These are phyloP conservation scores for Prunella vulgaris DNA, from an alignment of 257 asterid species.

Conservation along the genomic window DNA sequence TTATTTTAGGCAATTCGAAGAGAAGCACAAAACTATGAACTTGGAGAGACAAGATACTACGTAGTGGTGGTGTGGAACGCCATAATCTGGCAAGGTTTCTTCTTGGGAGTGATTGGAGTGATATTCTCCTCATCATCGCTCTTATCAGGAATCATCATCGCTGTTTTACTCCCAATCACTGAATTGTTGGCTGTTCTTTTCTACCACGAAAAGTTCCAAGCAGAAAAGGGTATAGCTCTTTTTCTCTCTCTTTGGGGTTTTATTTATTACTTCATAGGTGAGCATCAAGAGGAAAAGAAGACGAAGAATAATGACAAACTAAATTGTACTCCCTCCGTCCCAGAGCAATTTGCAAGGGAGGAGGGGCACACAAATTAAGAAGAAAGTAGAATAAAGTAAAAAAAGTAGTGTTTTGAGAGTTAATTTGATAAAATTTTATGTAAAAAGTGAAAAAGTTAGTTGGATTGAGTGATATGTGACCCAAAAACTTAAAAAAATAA, in stretches of 20 bases:
- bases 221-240: constrained; percentile 39
- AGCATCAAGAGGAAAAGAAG: constrained; percentile 11
- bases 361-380: too few relatives aligned
- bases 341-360: too few relatives aligned
- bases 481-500: too few relatives aligned
- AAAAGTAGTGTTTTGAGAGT: too few relatives aligned
- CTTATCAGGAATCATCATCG: constrained; percentile 27
- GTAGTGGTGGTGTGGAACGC: constrained; percentile 28
- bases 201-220: constrained; percentile 38
- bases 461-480: too few relatives aligned
- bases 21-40: constrained; percentile 32
- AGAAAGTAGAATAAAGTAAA: too few relatives aligned
- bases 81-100: constrained; percentile 36
- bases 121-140: constrained; percentile 42
- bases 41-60: constrained; percentile 41
- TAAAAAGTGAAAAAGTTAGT: too few relatives aligned
- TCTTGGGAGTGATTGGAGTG: constrained; percentile 44
- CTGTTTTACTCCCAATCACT: constrained; percentile 26
- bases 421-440: too few relatives aligned
- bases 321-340: too few relatives aligned
- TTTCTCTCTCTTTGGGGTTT: constrained; percentile 48
- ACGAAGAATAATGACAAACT: background rate
- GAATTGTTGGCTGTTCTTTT: constrained; percentile 35
- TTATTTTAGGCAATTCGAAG: constrained; percentile 34
- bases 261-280: constrained; percentile 34